A percentile compares a stretch with the other conserved stretches of the same genome.
phyloP scores from a whole-genome alignment of 306 rosid species.

The Vigna angularis region DNA sequence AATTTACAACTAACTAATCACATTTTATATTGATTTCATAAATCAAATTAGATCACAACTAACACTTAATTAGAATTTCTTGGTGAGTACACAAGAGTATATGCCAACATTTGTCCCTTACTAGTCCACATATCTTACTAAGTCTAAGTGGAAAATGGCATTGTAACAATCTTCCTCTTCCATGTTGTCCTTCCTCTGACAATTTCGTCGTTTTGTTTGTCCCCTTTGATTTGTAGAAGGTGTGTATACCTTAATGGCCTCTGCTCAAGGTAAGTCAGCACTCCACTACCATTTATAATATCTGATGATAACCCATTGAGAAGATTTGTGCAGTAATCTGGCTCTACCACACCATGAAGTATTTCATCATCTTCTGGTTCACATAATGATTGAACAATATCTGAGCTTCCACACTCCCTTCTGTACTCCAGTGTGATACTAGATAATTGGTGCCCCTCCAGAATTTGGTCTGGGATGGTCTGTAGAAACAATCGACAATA shows the following conservation, averaged over 20 bases:
- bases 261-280: conserved; percentile 60
- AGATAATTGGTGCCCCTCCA: conserved; percentile 75
- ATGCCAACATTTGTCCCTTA: conserved; percentile 22
- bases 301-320: conserved; percentile 69
- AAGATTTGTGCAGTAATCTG: conserved; percentile 51
- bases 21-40: conserved; percentile 23
- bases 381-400: conserved; percentile 80
- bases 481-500: conserved; percentile 38
- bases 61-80: conserved; percentile 37
- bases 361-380: conserved; percentile 77
- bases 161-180: conserved; percentile 64
- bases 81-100: conserved; percentile 32
- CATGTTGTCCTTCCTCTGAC: conserved; percentile 85
- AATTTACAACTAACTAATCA: conserved; percentile 23
- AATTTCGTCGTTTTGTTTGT: conserved; percentile 71
- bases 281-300: conserved; percentile 67
- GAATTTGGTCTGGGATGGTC: conserved; percentile 73
- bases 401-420: conserved; percentile 86
- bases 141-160: conserved; percentile 59
- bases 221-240: conserved; percentile 69
- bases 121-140: conserved; percentile 36
- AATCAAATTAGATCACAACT: conserved; percentile 12
- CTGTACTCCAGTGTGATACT: conserved; percentile 76
- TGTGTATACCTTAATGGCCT: conserved; percentile 71
- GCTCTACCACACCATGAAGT: conserved; percentile 51